These are phyloP conservation scores for Pyrenula aspistea DNA, from an alignment of 495 filamentous ascomycete genomes.

Conservation along the genomic window DNA sequence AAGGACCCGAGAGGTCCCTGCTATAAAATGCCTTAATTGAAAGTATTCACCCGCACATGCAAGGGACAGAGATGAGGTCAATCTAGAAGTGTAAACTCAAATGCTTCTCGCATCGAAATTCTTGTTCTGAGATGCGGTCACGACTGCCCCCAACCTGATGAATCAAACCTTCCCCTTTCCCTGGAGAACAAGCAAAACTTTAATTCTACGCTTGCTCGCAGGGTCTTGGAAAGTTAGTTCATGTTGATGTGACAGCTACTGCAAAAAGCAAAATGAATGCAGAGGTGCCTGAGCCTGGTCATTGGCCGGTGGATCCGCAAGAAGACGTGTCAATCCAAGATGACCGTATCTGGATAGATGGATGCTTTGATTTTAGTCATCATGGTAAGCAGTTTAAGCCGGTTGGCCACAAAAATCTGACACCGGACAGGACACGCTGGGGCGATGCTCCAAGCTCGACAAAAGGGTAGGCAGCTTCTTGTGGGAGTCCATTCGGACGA, in stretches of 20 bases:
- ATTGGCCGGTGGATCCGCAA: conserved; percentile 59
- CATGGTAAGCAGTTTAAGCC: conserved; percentile 48
- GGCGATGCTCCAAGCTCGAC: conserved; percentile 87
- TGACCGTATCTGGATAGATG: conserved; percentile 89
- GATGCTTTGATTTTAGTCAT: conserved; percentile 98
- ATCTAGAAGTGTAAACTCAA: too few relatives aligned
- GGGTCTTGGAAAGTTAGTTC: not conserved
- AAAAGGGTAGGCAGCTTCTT: conserved; percentile 71
- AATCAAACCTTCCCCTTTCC: not conserved
- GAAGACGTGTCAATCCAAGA: conserved; percentile 48
- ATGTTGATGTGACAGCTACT: not conserved
- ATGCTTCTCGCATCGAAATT: too few relatives aligned
- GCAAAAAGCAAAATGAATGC: conserved; percentile 3
- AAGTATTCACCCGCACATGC: not conserved
- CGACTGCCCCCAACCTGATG: not conserved
- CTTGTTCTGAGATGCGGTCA: too few relatives aligned
- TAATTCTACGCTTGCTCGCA: not conserved
- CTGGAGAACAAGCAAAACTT: not conserved
- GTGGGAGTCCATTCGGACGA: conserved; percentile 94
- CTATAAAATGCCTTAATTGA: too few relatives aligned
- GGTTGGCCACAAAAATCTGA: not conserved
- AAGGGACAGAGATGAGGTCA: not conserved
- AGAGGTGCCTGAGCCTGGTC: conserved; percentile 30
- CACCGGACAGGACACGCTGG: conserved; percentile 69
- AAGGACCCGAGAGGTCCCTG: too few relatives aligned